Percentiles rank a stretch among this genome's conserved stretches.
Evolutionary conservation across 1,139 yeast species (phyloP).

Genomic region (Taphrina betulina): DNA sequence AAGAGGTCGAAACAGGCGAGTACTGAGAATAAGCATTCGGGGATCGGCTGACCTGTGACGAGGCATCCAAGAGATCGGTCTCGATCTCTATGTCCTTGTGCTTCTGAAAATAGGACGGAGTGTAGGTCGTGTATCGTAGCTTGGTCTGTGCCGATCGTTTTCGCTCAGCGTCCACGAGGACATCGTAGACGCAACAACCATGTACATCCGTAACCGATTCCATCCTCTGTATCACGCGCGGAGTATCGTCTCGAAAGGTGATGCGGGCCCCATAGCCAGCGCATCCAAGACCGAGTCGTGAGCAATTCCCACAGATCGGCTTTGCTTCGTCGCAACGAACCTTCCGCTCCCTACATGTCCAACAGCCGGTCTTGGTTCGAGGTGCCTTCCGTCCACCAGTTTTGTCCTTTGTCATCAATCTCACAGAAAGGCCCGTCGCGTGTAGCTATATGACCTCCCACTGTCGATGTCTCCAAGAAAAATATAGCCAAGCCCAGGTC

Average conservation of each 20-base stretch:
- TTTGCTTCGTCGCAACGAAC: conserved; percentile 31
- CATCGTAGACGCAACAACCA: conserved; percentile 25
- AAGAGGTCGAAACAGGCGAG: too few relatives aligned
- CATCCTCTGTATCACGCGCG: conserved; percentile 30
- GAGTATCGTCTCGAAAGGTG: conserved; percentile 33
- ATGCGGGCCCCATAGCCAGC: conserved; percentile 31
- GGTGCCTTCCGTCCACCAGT: conserved; percentile 28
- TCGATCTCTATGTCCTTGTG: conserved; percentile 27
- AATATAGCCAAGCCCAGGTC: too few relatives aligned
- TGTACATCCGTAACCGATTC: conserved; percentile 16
- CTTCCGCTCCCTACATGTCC: conserved; percentile 32
- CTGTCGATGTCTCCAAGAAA: too few relatives aligned
- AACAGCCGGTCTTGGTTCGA: conserved; percentile 30
- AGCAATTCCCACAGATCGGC: conserved; percentile 27
- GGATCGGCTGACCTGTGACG: conserved; percentile 1
- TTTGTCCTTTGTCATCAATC: not conserved
- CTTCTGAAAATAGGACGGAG: conserved; percentile 24
- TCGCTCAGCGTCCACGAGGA: not conserved
- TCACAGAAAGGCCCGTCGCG: too few relatives aligned
- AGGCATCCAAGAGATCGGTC: conserved; percentile 6
- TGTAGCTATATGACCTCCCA: too few relatives aligned
- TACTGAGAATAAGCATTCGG: not conserved
- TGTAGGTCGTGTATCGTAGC: conserved; percentile 25
- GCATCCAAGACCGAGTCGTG: conserved; percentile 24
- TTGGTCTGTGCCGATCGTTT: not conserved